These are phyloP conservation scores for Porphyra umbilicalis DNA, from an alignment of 31 red algal genomes.

Conservation along the genomic window DNA sequence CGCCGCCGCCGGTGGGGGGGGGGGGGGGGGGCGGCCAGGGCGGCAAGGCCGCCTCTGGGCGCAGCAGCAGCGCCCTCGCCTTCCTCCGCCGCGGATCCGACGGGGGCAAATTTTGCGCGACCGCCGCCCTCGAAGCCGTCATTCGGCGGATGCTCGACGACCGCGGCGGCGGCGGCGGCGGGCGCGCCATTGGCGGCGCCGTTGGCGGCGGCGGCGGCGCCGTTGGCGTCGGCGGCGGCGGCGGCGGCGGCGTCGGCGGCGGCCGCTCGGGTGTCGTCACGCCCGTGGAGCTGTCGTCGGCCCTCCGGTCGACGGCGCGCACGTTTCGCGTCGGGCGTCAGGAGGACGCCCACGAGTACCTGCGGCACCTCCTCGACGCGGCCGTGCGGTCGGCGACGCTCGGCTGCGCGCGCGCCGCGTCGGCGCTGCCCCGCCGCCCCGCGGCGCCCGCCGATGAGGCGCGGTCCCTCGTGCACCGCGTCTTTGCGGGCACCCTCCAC, in stretches of 20 bases:
- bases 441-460: conserved; percentile 31
- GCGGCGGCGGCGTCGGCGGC: not conserved
- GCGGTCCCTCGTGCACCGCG: conserved; percentile 38
- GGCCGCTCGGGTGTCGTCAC: conserved; percentile 5
- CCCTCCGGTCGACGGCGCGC: conserved; percentile 25
- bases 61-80: not conserved
- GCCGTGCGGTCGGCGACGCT: conserved; percentile 27
- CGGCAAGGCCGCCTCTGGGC: not conserved
- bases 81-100: conserved; percentile 14
- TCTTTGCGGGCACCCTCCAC: conserved; percentile 81
- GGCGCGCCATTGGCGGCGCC: not conserved
- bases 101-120: conserved; percentile 32
- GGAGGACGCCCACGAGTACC: conserved; percentile 96
- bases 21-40: not conserved
- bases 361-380: conserved; percentile 68
- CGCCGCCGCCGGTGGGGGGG: not conserved
- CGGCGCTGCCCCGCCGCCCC: not conserved
- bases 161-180: not conserved
- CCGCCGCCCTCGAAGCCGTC: conserved; percentile 16
- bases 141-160: not conserved
- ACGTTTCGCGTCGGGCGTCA: conserved; percentile 64
- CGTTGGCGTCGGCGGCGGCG: not conserved
- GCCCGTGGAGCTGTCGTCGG: conserved; percentile 28
- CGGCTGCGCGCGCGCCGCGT: conserved; percentile 14
- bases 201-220: not conserved